Conservation (phyloP, 108 stramenopile genomes). For the Fragilaria radians region DNA sequence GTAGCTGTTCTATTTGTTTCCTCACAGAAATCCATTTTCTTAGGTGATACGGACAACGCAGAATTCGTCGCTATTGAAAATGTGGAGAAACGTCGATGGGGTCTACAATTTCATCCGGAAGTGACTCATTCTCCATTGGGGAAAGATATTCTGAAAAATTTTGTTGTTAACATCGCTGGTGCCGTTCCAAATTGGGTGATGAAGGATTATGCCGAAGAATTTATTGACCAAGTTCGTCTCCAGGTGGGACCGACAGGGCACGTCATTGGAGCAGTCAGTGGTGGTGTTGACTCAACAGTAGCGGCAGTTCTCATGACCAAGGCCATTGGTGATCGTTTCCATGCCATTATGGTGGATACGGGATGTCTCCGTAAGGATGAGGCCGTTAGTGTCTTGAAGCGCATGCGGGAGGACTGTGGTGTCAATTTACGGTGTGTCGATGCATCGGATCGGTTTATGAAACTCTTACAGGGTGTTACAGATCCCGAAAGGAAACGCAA, state of each 20-base stretch:
- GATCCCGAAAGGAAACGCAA: conserved; percentile 98
- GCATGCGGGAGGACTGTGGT: conserved; percentile 86
- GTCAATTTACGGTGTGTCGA: conserved; percentile 93
- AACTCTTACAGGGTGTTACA: conserved; percentile 75
- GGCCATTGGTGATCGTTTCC: conserved; percentile 96
- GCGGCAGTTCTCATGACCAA: conserved; percentile 94
- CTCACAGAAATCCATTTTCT: conserved; percentile 7
- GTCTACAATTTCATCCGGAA: conserved; percentile 98
- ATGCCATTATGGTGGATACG: conserved; percentile 98
- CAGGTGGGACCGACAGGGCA: conserved; percentile 87
- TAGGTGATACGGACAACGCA: conserved; percentile 80
- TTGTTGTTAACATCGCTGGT: conserved; percentile 83
- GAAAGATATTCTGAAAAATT: conserved; percentile 78
- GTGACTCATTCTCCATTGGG: conserved; percentile 94
- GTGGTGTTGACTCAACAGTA: conserved; percentile 99
- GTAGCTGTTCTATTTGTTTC: conserved; percentile 3
- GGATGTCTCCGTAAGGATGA: conserved; percentile 97
- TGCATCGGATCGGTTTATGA: conserved; percentile 91
- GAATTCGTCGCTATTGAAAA: conserved; percentile 92
- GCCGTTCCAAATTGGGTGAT: conserved; percentile 94
- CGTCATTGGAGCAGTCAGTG: conserved; percentile 98
- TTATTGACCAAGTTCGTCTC: conserved; percentile 79
- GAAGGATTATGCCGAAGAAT: conserved; percentile 94
- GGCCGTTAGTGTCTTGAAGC: conserved; percentile 71
- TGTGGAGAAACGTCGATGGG: conserved; percentile 76